These are phyloP conservation scores for Neodidymelliopsis sp. DNA, from an alignment of 2,329 filamentous ascomycete species.

Conservation along the genomic window DNA sequence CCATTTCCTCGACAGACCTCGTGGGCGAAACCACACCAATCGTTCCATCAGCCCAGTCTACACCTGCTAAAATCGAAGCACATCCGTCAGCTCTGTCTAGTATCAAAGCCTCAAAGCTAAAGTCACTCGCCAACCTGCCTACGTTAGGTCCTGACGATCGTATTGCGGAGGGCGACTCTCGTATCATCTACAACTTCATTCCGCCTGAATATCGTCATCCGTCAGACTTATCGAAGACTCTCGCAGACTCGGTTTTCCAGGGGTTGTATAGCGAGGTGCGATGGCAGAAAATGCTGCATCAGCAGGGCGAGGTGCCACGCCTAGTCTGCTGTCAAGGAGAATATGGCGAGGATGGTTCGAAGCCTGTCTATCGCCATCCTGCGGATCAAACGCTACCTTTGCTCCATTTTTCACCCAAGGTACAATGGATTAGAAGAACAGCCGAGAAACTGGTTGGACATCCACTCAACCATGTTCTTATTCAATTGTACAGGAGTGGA, in stretches of 20 bases:
- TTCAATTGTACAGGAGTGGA: constrained; percentile 90
- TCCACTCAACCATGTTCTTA: constrained; percentile 85
- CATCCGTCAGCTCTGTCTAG: not conserved
- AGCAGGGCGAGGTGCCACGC: constrained; percentile 88
- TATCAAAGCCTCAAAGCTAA: constrained; percentile 42
- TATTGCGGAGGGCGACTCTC: constrained; percentile 83
- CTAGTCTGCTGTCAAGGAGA: constrained; percentile 88
- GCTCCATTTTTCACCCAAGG: constrained; percentile 75
- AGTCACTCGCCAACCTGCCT: constrained; percentile 49
- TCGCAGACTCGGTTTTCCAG: constrained; percentile 70
- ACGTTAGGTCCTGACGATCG: constrained; percentile 58
- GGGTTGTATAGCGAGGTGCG: constrained; percentile 75
- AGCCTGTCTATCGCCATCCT: constrained; percentile 94
- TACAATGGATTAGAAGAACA: constrained; percentile 70
- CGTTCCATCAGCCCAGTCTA: not conserved
- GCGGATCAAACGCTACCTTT: constrained; percentile 85
- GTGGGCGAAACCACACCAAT: too few relatives aligned
- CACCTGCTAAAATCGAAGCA: not conserved
- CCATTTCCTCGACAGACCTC: not conserved
- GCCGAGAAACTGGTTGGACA: constrained; percentile 80
- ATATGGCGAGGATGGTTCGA: constrained; percentile 71
- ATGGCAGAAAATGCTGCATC: constrained; percentile 93
- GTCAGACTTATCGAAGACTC: constrained; percentile 40
- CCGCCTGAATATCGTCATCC: constrained; percentile 49
- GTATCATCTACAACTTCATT: constrained; percentile 74